A percentile compares a stretch with the other conserved stretches of the same genome.
These are phyloP conservation scores for Cucurbita argyrosperma DNA, from an alignment of 306 rosid genomes.

Conservation along the genomic window DNA sequence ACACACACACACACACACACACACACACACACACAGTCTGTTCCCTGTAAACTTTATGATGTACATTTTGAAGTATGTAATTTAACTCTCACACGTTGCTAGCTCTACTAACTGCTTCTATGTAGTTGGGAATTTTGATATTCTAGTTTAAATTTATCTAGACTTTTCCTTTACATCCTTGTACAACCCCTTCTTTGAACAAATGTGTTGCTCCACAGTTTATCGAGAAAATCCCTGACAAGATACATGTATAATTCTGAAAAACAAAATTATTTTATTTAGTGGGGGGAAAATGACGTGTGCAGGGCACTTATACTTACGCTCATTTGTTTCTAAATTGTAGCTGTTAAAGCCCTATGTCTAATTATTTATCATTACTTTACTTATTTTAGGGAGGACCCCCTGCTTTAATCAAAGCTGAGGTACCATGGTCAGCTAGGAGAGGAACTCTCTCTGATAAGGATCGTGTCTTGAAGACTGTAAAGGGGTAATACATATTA, in stretches of 20 bases:
- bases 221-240: neutral
- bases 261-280: neutral
- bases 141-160: too few species aligned
- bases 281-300: neutral
- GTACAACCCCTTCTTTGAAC: neutral
- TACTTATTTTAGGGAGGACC: conserved; percentile 50
- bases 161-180: too few species aligned
- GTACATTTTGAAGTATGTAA: neutral
- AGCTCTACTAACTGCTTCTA: neutral
- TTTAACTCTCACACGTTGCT: neutral
- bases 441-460: conserved; percentile 71
- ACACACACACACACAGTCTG: neutral
- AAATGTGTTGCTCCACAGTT: neutral
- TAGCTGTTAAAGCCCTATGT: neutral
- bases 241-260: neutral
- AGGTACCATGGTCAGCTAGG: conserved; percentile 91
- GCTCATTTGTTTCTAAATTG: neutral
- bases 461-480: conserved; percentile 85
- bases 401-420: conserved; percentile 69
- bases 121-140: too few species aligned
- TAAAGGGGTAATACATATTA: conserved; percentile 58
- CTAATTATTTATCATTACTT: neutral
- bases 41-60: neutral
- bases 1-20: too few species aligned
- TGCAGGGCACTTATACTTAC: neutral